Evolutionary conservation across 768 basidiomycete species (phyloP).

Genomic region (Boletellus emodensis): DNA sequence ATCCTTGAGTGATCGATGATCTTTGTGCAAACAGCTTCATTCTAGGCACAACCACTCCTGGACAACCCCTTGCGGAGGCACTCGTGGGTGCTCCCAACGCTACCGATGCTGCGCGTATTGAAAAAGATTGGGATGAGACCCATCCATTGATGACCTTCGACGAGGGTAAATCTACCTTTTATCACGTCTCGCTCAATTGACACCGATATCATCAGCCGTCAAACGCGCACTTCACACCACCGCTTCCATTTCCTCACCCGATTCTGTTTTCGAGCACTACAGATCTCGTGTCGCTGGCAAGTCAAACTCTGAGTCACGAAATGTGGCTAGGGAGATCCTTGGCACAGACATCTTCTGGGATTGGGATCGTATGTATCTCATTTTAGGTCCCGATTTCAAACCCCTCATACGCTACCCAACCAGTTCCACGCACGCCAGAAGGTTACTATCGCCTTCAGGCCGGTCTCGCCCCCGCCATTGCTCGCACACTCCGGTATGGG

Average conservation of each 20-base stretch:
- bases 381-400: not conserved
- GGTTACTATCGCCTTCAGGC: slow-evolving; percentile 88
- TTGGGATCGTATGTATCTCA: slow-evolving; percentile 67
- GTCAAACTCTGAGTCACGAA: slow-evolving; percentile 69
- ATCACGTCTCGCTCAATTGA: slow-evolving; percentile 38
- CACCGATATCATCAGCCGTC: slow-evolving; percentile 26
- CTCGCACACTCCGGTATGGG: slow-evolving; percentile 74
- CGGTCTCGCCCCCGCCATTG: slow-evolving; percentile 78
- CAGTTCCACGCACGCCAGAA: slow-evolving; percentile 84
- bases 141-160: slow-evolving; percentile 80
- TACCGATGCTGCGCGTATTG: slow-evolving; percentile 66
- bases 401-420: not conserved
- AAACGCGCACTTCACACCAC: slow-evolving; percentile 16
- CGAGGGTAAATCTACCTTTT: slow-evolving; percentile 55
- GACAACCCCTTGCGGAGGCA: slow-evolving; percentile 59
- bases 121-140: slow-evolving; percentile 66
- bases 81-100: slow-evolving; percentile 64
- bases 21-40: slow-evolving; percentile 47
- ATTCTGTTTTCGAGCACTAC: slow-evolving; percentile 55
- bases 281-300: slow-evolving; percentile 53
- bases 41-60: slow-evolving; percentile 51
- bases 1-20: slow-evolving; percentile 8
- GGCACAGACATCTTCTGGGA: slow-evolving; percentile 72
- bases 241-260: slow-evolving; percentile 27
- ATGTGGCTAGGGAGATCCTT: slow-evolving; percentile 69